A percentile compares a stretch with the other conserved stretches of the same genome.
Evolutionary conservation across 331 rosid species (phyloP).

Genomic region (Malus hybrid): DNA sequence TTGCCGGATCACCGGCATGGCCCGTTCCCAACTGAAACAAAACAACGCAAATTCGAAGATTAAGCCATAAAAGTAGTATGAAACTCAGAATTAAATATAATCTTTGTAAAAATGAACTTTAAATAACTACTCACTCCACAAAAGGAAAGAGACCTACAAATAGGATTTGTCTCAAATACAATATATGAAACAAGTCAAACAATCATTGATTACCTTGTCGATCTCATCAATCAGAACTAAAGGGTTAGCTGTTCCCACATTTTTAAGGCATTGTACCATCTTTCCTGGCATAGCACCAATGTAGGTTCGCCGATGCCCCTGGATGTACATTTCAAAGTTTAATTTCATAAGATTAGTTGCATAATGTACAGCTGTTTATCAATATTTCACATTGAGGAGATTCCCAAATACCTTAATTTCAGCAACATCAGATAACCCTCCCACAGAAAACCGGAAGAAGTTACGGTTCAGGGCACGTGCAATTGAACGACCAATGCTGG

Average conservation of each 20-base stretch:
- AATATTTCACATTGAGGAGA: not conserved
- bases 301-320: constrained; percentile 99
- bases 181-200: constrained; percentile 15
- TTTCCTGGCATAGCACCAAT: constrained; percentile 99
- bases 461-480: constrained; percentile 96
- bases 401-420: constrained; percentile 80
- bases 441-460: constrained; percentile 91
- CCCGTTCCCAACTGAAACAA: constrained; percentile 82
- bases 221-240: constrained; percentile 92
- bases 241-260: constrained; percentile 91
- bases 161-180: constrained; percentile 1
- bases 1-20: constrained; percentile 97
- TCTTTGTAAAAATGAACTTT: not conserved
- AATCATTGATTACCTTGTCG: constrained; percentile 66
- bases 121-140: constrained; percentile 1
- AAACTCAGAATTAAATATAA: not conserved
- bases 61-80: not conserved
- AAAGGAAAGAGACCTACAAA: not conserved
- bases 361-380: not conserved
- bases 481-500: constrained; percentile 98
- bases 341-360: constrained; percentile 2
- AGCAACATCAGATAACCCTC: constrained; percentile 95
- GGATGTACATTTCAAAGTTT: constrained; percentile 22
- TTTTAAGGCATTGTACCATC: constrained; percentile 99
- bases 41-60: not conserved